A percentile compares a stretch with the other conserved stretches of the same genome.
Evolutionary conservation across 2,329 filamentous ascomycete genomes (phyloP).

Genomic region (Orbilia ellipsospora): DNA sequence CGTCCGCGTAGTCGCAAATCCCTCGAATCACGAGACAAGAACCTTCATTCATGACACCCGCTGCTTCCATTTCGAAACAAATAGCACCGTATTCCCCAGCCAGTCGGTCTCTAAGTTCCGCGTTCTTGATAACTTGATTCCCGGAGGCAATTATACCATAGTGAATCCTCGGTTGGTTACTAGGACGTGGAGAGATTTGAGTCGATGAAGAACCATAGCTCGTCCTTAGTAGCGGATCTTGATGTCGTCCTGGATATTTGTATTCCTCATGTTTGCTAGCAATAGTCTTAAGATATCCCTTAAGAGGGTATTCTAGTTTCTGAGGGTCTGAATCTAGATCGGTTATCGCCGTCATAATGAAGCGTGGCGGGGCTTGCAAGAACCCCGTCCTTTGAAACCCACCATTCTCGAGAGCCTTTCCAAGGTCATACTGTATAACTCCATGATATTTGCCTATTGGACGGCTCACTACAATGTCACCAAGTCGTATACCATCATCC

Average conservation of each 20-base stretch:
- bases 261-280: not conserved
- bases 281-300: not conserved
- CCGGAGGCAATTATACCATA: conserved; percentile 22
- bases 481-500: conserved; percentile 22
- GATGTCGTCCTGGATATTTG: not conserved
- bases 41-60: conserved; percentile 7
- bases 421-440: conserved; percentile 11
- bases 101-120: not conserved
- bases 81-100: not conserved
- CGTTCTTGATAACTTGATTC: conserved; percentile 22
- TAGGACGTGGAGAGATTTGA: not conserved
- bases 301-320: not conserved
- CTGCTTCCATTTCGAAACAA: conserved; percentile 28
- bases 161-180: conserved; percentile 8
- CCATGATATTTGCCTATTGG: not conserved
- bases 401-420: not conserved
- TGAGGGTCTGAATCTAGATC: not conserved
- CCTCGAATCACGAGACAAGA: conserved; percentile 22
- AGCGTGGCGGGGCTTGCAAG: not conserved
- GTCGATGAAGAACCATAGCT: not conserved
- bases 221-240: not conserved
- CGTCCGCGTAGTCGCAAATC: conserved; percentile 29
- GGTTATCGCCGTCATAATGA: not conserved
- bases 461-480: conserved; percentile 35
- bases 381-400: not conserved